Conservation (phyloP, 2,329 filamentous ascomycete species). For the Elsinoe batatas region DNA sequence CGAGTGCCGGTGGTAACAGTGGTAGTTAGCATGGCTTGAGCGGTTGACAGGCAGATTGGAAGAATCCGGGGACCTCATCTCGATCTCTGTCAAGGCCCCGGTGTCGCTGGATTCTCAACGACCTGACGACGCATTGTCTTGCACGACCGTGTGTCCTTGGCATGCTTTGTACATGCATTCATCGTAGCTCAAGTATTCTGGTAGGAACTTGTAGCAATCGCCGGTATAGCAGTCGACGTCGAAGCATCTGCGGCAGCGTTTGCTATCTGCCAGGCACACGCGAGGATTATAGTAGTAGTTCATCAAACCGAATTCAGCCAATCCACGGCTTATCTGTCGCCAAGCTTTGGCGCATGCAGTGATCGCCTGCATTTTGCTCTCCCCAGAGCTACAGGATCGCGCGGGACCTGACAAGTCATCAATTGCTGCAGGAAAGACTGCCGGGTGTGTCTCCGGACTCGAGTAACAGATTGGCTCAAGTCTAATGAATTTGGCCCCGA, state of each 20-base stretch:
- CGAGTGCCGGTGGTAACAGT: not conserved
- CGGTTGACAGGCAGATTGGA: slow-evolving; percentile 5
- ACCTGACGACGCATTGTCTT: not conserved
- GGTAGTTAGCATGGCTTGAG: not conserved
- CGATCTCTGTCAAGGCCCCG: not conserved
- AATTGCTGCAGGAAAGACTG: too few relatives aligned
- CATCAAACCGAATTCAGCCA: not conserved
- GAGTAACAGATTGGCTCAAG: too few relatives aligned
- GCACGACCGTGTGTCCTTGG: not conserved
- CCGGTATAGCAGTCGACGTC: not conserved
- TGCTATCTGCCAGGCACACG: not conserved
- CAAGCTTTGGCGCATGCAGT: slow-evolving; percentile 8
- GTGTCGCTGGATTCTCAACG: not conserved
- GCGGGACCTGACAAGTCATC: not conserved
- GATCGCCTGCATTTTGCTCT: too few relatives aligned
- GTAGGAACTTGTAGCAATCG: not conserved
- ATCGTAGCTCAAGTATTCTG: too few relatives aligned
- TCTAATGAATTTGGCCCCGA: not conserved
- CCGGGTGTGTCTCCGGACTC: too few relatives aligned
- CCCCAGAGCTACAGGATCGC: too few relatives aligned
- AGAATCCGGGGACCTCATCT: slow-evolving; percentile 1
- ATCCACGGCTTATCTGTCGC: slow-evolving; percentile 3
- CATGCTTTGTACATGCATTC: not conserved
- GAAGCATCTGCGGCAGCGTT: not conserved
- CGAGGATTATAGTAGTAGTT: not conserved